Conservation (phyloP, 768 basidiomycete genomes). For the Suillus subaureus region DNA sequence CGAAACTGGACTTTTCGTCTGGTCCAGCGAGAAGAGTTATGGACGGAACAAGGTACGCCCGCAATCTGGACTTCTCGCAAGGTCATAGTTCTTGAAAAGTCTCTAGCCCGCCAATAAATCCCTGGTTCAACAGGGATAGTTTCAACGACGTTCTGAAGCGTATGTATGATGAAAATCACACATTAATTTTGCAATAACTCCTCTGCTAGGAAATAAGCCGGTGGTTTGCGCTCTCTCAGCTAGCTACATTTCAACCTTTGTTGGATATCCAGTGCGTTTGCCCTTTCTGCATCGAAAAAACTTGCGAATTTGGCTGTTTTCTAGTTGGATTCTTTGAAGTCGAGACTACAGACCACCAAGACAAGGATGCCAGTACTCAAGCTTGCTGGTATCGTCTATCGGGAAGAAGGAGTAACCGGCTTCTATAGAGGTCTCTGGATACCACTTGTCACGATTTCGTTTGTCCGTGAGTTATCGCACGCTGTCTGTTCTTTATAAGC, state of each 20-base stretch:
- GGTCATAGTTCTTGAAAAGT: not conserved
- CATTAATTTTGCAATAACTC: slow-evolving; percentile 9
- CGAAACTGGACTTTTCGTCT: slow-evolving; percentile 72
- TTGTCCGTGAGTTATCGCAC: slow-evolving; percentile 74
- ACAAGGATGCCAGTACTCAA: slow-evolving; percentile 71
- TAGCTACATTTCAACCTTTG: slow-evolving; percentile 90
- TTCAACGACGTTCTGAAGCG: slow-evolving; percentile 70
- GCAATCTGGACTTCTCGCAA: not conserved
- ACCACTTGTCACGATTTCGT: slow-evolving; percentile 92
- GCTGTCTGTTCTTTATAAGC: slow-evolving; percentile 11
- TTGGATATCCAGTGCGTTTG: slow-evolving; percentile 76
- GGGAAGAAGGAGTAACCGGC: slow-evolving; percentile 84
- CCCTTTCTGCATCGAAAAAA: not conserved
- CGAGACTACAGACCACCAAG: slow-evolving; percentile 84
- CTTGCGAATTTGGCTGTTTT: slow-evolving; percentile 5
- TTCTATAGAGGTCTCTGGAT: slow-evolving; percentile 93
- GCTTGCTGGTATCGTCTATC: slow-evolving; percentile 72
- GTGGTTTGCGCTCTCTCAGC: slow-evolving; percentile 90
- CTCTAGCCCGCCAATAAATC: slow-evolving; percentile 53
- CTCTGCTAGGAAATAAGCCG: slow-evolving; percentile 71
- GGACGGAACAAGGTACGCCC: slow-evolving; percentile 69
- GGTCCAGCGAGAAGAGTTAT: slow-evolving; percentile 66
- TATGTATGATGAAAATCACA: slow-evolving; percentile 35
- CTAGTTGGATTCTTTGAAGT: slow-evolving; percentile 93
- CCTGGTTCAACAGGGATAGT: slow-evolving; percentile 62